A percentile compares a stretch with the other conserved stretches of the same genome.
Conservation (phyloP, 2,329 filamentous ascomycete species). For the Pseudogymnoascus sp. region DNA sequence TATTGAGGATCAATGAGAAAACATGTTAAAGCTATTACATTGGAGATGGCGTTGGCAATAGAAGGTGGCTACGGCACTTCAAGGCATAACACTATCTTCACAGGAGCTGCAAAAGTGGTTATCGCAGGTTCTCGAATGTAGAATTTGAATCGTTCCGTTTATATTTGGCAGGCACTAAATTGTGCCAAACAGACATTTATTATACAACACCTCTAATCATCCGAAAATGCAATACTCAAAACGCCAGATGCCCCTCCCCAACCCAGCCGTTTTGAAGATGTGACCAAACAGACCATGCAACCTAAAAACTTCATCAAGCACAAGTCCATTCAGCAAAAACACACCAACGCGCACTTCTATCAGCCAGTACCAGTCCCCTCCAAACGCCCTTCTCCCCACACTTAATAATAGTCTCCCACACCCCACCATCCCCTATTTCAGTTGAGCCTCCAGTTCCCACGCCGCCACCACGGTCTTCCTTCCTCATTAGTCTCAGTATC, state of each 20-base stretch:
- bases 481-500: slow-evolving; percentile 79
- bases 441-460: slow-evolving; percentile 39
- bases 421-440: slow-evolving; percentile 59
- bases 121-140: background rate
- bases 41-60: background rate
- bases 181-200: background rate
- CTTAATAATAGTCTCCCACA: slow-evolving; percentile 88
- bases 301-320: slow-evolving; percentile 19
- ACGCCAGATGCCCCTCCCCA: background rate
- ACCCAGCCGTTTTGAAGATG: background rate
- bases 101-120: background rate
- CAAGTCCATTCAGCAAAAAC: slow-evolving; percentile 78
- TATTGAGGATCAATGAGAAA: background rate
- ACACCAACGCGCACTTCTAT: slow-evolving; percentile 79
- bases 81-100: background rate
- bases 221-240: background rate
- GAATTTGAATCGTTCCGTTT: background rate
- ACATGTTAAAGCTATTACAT: background rate
- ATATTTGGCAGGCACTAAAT: background rate
- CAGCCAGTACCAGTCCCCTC: slow-evolving; percentile 74
- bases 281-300: background rate
- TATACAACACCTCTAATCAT: slow-evolving; percentile 1
- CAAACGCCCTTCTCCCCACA: slow-evolving; percentile 75
- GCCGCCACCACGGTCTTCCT: slow-evolving; percentile 53
- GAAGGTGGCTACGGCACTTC: background rate